Percentiles rank a stretch among this genome's conserved stretches.
These are phyloP conservation scores for Erythrophleum fordii DNA, from an alignment of 306 rosid species.

Conservation along the genomic window DNA sequence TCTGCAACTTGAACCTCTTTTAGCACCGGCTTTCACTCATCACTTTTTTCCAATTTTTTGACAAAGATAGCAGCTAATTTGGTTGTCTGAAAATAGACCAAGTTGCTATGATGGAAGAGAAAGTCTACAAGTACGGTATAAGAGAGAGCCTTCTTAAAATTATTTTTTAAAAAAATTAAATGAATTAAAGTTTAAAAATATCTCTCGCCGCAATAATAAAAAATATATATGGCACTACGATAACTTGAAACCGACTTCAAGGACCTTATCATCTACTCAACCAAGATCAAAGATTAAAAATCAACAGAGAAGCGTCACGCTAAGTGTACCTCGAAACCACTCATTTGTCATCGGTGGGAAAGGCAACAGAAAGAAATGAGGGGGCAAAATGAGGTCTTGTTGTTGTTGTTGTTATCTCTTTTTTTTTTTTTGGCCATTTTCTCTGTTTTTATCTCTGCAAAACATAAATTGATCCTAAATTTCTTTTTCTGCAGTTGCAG, in stretches of 20 bases:
- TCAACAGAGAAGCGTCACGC: constrained; percentile 1
- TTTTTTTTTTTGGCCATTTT: too few relatives aligned
- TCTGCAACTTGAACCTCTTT: constrained; percentile 42
- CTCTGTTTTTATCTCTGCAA: background rate
- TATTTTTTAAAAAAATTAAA: background rate
- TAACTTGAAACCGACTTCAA: constrained; percentile 8
- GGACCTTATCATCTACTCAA: constrained; percentile 18
- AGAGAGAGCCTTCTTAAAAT: background rate
- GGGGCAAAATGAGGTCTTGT: background rate
- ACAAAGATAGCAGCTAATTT: constrained; percentile 33
- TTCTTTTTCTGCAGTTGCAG: background rate
- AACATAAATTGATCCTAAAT: background rate
- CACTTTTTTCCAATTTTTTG: constrained; percentile 24
- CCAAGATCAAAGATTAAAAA: background rate
- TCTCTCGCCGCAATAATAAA: background rate
- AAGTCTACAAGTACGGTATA: background rate
- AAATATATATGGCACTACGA: background rate
- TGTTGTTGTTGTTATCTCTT: background rate
- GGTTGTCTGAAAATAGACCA: constrained; percentile 37
- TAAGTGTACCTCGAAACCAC: constrained; percentile 28
- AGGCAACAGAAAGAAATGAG: background rate
- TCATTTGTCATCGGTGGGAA: constrained; percentile 15
- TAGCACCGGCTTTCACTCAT: constrained; percentile 23
- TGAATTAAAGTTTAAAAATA: background rate
- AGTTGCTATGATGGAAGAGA: constrained; percentile 14